Percentiles rank a stretch among this genome's conserved stretches.
phyloP scores from a whole-genome alignment of 768 basidiomycete genomes.

The Tulasnella sp. region DNA sequence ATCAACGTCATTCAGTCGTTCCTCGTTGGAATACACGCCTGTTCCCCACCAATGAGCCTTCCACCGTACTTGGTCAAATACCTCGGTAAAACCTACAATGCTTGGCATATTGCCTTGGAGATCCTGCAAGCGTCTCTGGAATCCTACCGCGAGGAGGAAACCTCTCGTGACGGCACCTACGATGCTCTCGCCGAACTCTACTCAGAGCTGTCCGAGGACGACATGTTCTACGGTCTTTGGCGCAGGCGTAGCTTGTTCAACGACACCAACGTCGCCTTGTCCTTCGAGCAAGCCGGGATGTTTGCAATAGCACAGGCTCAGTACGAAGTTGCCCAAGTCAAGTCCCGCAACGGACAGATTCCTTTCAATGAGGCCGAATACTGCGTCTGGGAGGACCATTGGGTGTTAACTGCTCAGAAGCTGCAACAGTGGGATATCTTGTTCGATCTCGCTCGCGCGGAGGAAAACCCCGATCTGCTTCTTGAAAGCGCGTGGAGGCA shows the following conservation, averaged over 20 bases:
- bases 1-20: slow-evolving; percentile 91
- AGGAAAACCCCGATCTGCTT: slow-evolving; percentile 83
- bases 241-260: slow-evolving; percentile 75
- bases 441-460: slow-evolving; percentile 77
- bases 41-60: slow-evolving; percentile 73
- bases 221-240: slow-evolving; percentile 96
- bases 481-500: slow-evolving; percentile 93
- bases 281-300: slow-evolving; percentile 93
- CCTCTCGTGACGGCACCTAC: slow-evolving; percentile 67
- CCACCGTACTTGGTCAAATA: slow-evolving; percentile 95
- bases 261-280: slow-evolving; percentile 80
- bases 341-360: slow-evolving; percentile 65
- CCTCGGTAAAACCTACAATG: slow-evolving; percentile 88
- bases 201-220: slow-evolving; percentile 91
- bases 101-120: slow-evolving; percentile 89
- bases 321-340: slow-evolving; percentile 85
- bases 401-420: slow-evolving; percentile 92
- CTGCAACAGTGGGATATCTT: slow-evolving; percentile 96
- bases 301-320: slow-evolving; percentile 85
- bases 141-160: slow-evolving; percentile 60
- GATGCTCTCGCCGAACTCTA: slow-evolving; percentile 93
- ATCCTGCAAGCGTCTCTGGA: slow-evolving; percentile 75
- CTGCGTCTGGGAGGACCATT: slow-evolving; percentile 98
- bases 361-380: slow-evolving; percentile 93
- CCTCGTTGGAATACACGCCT: slow-evolving; percentile 73